A percentile compares a stretch with the other conserved stretches of the same genome.
These are phyloP conservation scores for Cryptosporidium felis DNA, from an alignment of 169 alveolate genomes.

Conservation along the genomic window DNA sequence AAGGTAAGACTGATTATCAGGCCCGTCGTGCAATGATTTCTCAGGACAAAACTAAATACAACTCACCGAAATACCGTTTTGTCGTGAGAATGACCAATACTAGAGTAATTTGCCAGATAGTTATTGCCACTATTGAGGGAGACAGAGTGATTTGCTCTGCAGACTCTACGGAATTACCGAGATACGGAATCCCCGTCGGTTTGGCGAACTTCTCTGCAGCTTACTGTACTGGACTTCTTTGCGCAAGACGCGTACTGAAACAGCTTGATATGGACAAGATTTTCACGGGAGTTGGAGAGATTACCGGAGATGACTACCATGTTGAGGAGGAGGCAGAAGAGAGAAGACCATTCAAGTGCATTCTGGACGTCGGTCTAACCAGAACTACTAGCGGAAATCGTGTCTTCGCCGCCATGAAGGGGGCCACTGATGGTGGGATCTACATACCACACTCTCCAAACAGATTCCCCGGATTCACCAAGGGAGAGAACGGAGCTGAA, in stretches of 20 bases:
- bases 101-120: constrained; percentile 94
- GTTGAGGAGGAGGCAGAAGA: constrained; percentile 92
- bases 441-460: constrained; percentile 98
- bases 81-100: constrained; percentile 97
- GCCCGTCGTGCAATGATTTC: constrained; percentile 97
- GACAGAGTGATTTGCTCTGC: constrained; percentile 97
- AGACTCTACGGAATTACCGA: constrained; percentile 94
- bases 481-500: constrained; percentile 87
- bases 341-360: constrained; percentile 98
- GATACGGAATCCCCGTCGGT: constrained; percentile 98
- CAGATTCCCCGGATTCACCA: constrained; percentile 98
- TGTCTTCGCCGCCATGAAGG: constrained; percentile 99
- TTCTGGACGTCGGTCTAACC: constrained; percentile 98
- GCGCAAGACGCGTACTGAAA: constrained; percentile 97
- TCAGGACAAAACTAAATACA: constrained; percentile 99
- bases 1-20: constrained; percentile 99
- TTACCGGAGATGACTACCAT: constrained; percentile 96
- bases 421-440: constrained; percentile 99
- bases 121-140: constrained; percentile 96
- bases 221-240: constrained; percentile 98
- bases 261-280: constrained; percentile 89
- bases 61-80: constrained; percentile 98
- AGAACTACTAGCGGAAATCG: constrained; percentile 99
- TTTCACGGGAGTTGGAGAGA: constrained; percentile 92
- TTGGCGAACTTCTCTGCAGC: constrained; percentile 99